Conservation (phyloP, 2,329 filamentous ascomycete genomes). For the Hymenoscyphus scutula region DNA sequence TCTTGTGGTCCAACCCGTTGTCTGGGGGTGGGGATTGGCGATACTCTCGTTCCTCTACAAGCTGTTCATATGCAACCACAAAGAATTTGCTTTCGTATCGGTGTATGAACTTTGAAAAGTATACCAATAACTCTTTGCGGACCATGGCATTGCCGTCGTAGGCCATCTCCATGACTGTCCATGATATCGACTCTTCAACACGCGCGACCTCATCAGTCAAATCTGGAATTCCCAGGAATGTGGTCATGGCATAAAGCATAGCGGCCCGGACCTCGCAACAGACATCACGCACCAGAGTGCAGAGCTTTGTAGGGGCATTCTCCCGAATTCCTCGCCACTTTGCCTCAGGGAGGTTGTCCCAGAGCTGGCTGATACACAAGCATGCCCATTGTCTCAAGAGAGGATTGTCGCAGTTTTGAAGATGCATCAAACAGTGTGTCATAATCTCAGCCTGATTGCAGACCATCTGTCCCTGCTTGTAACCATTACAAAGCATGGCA, state of each 20-base stretch:
- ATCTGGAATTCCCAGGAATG: constrained; percentile 90
- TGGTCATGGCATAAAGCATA: constrained; percentile 90
- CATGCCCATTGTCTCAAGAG: constrained; percentile 93
- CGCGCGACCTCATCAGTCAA: constrained; percentile 86
- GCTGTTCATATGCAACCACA: constrained; percentile 86
- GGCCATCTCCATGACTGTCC: constrained; percentile 85
- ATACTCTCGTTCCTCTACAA: constrained; percentile 78
- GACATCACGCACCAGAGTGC: constrained; percentile 76
- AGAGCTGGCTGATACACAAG: constrained; percentile 91
- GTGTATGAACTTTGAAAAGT: constrained; percentile 86
- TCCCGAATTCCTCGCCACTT: constrained; percentile 95
- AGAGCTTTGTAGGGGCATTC: constrained; percentile 74
- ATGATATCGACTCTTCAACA: constrained; percentile 87
- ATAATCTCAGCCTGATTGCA: constrained; percentile 90
- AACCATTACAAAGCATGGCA: constrained; percentile 94
- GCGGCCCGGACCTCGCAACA: constrained; percentile 91
- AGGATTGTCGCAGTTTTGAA: constrained; percentile 82
- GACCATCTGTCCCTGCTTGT: constrained; percentile 86
- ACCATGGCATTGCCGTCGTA: constrained; percentile 94
- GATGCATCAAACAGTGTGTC: constrained; percentile 78
- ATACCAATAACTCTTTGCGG: constrained; percentile 87
- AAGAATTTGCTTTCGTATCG: constrained; percentile 91
- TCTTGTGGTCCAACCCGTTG: constrained; percentile 57
- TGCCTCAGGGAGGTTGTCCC: constrained; percentile 85
- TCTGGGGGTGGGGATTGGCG: constrained; percentile 54